These are phyloP conservation scores for Pulveroboletus sp. DNA, from an alignment of 1,284 basidiomycete genomes.

Conservation along the genomic window DNA sequence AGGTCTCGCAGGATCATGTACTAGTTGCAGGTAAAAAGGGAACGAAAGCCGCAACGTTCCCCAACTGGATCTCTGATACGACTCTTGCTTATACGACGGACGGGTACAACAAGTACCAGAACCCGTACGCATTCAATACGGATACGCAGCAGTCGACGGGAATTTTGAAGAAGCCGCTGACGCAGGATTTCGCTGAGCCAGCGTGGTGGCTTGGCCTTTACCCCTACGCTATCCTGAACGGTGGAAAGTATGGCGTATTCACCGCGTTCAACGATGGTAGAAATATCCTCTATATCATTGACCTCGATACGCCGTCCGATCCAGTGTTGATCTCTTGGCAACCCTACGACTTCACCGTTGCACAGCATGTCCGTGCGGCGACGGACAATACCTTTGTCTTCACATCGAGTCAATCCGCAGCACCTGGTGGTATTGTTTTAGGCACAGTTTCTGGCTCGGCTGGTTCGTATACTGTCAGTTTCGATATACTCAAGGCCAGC, in stretches of 20 bases:
- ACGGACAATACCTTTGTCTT: constrained; percentile 26
- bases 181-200: constrained; percentile 57
- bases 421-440: constrained; percentile 20
- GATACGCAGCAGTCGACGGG: constrained; percentile 28
- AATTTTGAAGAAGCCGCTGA: constrained; percentile 46
- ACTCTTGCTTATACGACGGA: constrained; percentile 66
- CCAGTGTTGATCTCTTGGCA: constrained; percentile 25
- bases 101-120: constrained; percentile 59
- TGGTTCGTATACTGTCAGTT: not conserved
- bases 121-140: constrained; percentile 57
- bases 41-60: constrained; percentile 50
- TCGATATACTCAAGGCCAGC: constrained; percentile 4
- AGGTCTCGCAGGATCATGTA: not conserved
- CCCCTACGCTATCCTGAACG: constrained; percentile 49
- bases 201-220: constrained; percentile 53
- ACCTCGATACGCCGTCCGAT: constrained; percentile 37
- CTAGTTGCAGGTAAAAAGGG: constrained; percentile 48
- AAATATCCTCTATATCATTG: constrained; percentile 49
- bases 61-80: constrained; percentile 57
- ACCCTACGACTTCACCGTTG: constrained; percentile 48
- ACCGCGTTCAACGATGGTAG: constrained; percentile 48
- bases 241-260: constrained; percentile 45
- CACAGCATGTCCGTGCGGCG: constrained; percentile 45
- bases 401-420: not conserved
- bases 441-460: constrained; percentile 14